Evolutionary conservation across 805 yeast genomes (phyloP).

Genomic region (Myxozyma monticola): DNA sequence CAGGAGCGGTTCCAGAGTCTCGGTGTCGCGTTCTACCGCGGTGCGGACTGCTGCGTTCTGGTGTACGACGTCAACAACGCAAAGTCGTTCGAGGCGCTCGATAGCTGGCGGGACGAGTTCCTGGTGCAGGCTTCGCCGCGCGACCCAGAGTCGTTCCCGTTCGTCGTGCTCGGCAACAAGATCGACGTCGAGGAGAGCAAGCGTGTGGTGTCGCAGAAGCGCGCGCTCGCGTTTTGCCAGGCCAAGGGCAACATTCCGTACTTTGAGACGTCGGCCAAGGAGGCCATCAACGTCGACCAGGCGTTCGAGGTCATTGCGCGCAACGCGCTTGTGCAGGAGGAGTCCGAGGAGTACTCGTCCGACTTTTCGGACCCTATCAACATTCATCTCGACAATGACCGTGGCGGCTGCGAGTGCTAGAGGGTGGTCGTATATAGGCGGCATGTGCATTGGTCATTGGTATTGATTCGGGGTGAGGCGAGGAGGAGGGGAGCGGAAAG

Average conservation of each 20-base stretch:
- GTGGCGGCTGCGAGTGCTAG: slow-evolving; percentile 76
- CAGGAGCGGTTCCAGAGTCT: slow-evolving; percentile 96
- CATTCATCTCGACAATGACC: slow-evolving; percentile 84
- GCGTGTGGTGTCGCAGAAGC: slow-evolving; percentile 62
- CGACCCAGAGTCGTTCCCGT: slow-evolving; percentile 94
- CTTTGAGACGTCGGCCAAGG: slow-evolving; percentile 97
- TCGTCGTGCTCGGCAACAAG: slow-evolving; percentile 91
- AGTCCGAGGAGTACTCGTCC: slow-evolving; percentile 83
- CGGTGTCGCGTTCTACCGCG: slow-evolving; percentile 96
- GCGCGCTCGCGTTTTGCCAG: slow-evolving; percentile 62
- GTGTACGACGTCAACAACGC: slow-evolving; percentile 95
- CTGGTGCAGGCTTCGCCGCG: slow-evolving; percentile 88
- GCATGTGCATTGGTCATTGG: no score
- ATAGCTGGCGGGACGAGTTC: slow-evolving; percentile 94
- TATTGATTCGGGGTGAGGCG: no score
- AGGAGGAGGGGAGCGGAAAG: no score
- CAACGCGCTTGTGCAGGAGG: slow-evolving; percentile 94
- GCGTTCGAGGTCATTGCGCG: slow-evolving; percentile 93
- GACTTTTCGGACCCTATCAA: slow-evolving; percentile 96
- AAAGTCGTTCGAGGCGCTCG: slow-evolving; percentile 84
- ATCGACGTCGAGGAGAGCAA: slow-evolving; percentile 91
- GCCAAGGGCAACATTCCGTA: slow-evolving; percentile 80
- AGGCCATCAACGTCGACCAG: slow-evolving; percentile 88
- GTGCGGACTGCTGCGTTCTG: slow-evolving; percentile 96
- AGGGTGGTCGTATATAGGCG: no score